Base-by-base conservation (phyloP, 768 basidiomycete species). In the Coprinopsis cinerea region DNA sequence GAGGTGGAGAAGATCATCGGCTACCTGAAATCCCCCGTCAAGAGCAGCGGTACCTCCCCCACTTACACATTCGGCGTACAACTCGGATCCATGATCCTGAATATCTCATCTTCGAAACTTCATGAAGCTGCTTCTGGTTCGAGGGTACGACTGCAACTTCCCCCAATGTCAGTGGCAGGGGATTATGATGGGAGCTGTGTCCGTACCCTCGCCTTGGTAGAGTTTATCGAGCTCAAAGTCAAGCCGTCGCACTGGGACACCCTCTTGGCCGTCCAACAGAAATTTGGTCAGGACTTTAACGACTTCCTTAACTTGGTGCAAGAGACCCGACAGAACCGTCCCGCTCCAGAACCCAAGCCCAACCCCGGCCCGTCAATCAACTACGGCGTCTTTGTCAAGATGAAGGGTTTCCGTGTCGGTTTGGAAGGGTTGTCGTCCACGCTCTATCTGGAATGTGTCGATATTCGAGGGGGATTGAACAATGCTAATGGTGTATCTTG, bases 221-320 rank as follows among this genome's bases (percentile, higher is more conserved):
- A 88, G 9, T 78, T 79, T 48, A 76, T 92, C 54, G 75, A 83
- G 30, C 66, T 89, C 50, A 84, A 78, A 59, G 74, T 93, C 51
- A 91, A 88, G 58, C 87, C 88, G 3, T 79, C 81, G 0, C 83
- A 92, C 57, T 84, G 88, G 81, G 92, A 94, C 59, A 88, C 85
- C 3, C 64, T 92, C 2, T 74, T 93, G 2, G 79, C 78, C 3
- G 85, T 94, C 7, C 91, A 92, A 59, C 87, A 89, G 55, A 92
- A 92, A 59, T 92, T 92, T 51, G 91, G 88, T 4, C 84, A 86
- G 58, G 91, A 93, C 65, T 88, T 92, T 64, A 85, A 86, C 54
- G 91, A 93, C 52, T 70, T 92, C 23, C 65, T 92, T 11, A 66
- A 74, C 4, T 62, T 92, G 43, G 71, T 89, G 26, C 77, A 79